Conservation (phyloP, 768 basidiomycete species). For the Kwoniella shandongensis region DNA sequence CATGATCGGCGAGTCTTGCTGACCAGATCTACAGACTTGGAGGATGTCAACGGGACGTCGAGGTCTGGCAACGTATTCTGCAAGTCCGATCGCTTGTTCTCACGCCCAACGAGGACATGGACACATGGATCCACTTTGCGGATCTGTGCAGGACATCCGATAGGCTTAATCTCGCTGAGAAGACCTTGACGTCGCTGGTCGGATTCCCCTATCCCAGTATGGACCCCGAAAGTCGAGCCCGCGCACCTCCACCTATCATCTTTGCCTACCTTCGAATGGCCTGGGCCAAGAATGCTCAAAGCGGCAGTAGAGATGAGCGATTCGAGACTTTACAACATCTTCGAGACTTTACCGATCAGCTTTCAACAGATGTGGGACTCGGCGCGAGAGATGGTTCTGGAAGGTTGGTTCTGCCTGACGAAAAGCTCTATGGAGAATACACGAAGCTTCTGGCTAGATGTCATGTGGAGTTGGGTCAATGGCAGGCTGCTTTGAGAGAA, state of each 20-base stretch:
- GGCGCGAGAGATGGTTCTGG: constrained; percentile 59
- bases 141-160: constrained; percentile 95
- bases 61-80: constrained; percentile 96
- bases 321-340: constrained; percentile 75
- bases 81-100: constrained; percentile 93
- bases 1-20: background rate
- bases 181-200: constrained; percentile 89
- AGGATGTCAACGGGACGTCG: constrained; percentile 96
- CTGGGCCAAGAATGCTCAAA: constrained; percentile 81
- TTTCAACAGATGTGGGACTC: constrained; percentile 71
- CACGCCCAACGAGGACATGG: constrained; percentile 86
- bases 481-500: constrained; percentile 81
- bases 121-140: constrained; percentile 99
- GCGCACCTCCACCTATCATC: constrained; percentile 91
- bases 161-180: constrained; percentile 90
- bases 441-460: constrained; percentile 91
- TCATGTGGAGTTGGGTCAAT: constrained; percentile 93
- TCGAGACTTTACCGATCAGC: constrained; percentile 72
- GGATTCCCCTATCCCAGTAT: constrained; percentile 56
- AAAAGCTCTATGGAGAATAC: constrained; percentile 60
- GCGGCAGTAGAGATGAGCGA: constrained; percentile 47
- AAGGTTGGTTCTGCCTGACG: constrained; percentile 52
- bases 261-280: constrained; percentile 94
- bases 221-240: constrained; percentile 52
- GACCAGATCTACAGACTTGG: constrained; percentile 63